Evolutionary conservation across 2,329 filamentous ascomycete species (phyloP), one percentile per base, ranked within the genome.

Genomic region (Emergomyces orientalis): DNA sequence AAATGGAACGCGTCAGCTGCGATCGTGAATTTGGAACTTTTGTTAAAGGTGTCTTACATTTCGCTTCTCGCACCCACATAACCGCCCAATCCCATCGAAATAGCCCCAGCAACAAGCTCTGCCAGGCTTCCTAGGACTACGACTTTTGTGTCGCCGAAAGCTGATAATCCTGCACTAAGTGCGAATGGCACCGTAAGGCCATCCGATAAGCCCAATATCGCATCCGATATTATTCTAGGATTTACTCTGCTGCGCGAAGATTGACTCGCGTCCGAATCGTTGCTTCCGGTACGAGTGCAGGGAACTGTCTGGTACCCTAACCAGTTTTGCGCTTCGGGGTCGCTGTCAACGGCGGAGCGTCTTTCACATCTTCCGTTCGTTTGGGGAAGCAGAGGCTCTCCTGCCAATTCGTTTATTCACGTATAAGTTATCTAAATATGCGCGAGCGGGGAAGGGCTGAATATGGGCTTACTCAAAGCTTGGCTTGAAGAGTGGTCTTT

Each of bases 11-110:
- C 11, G 60, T 61, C 51, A 60, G 45, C 55, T 32, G 39, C 14
- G 47, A 51, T 25, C 47, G 22, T n/a, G 9, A 14, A 55, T 63
- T 65, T 49, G 61, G 54, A 30, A n/a, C 11, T 4, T 47, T 14
- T 17, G 8, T 37, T 49, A 14, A 52, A 17, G 11, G n/a, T 8
- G 37, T 70, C 79, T 70, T 75, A 81, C 74, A 76, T 75, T 75
- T 82, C 80, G 66, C 78, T 78, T 67, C 79, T 80, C 1, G 80
- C 78, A 17, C 79, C 80, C 3, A 78, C 67, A 64, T 76, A 76
- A 2, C 76, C 76, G 19, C 76, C 76, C 1, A 78, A 66, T 0
- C 76, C 76, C 76, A 78, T 78, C 5, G 71, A 74, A 41, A 78
- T 76, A 1, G 73, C 73, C 2, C 76, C 76, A 9, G 76, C 76